These are phyloP conservation scores for Macaranga tanarius DNA, from an alignment of 441 rosid species.

Conservation along the genomic window DNA sequence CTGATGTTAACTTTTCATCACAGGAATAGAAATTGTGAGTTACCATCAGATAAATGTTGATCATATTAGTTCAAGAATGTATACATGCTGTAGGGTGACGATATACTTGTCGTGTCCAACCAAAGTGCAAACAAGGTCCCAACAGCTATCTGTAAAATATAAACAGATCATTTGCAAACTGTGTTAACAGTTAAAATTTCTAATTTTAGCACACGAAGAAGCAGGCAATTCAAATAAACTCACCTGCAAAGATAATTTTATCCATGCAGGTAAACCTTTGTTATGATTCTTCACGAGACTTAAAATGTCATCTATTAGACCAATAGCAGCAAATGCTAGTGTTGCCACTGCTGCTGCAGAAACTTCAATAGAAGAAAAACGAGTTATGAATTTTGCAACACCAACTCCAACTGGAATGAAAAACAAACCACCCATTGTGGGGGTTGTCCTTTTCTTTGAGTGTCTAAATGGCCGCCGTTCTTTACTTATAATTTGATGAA, in stretches of 20 bases:
- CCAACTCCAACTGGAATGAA: conserved; percentile 72
- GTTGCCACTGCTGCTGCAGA: conserved; percentile 67
- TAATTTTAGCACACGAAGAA: conserved; percentile 10
- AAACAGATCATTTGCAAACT: conserved; percentile 23
- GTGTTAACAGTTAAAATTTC: conserved; percentile 6
- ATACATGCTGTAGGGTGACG: conserved; percentile 98
- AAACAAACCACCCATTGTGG: conserved; percentile 89
- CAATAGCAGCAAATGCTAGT: conserved; percentile 69
- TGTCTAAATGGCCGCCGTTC: conserved; percentile 43
- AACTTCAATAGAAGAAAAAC: conserved; percentile 65
- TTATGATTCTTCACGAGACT: conserved; percentile 37
- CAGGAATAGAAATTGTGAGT: conserved; percentile 71
- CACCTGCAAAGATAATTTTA: conserved; percentile 67
- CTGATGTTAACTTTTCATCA: conserved; percentile 30
- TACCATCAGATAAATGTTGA: conserved; percentile 73
- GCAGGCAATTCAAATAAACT: background rate
- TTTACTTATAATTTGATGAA: conserved; percentile 44
- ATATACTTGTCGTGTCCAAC: conserved; percentile 60
- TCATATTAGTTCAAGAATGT: conserved; percentile 84
- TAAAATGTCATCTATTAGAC: conserved; percentile 62
- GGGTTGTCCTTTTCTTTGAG: conserved; percentile 54
- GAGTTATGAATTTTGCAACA: conserved; percentile 54
- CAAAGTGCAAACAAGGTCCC: conserved; percentile 76
- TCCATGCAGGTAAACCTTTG: conserved; percentile 52
- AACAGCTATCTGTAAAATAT: conserved; percentile 57